Base-by-base conservation (phyloP, 345 rosid genomes). In the Sisymbrium irio region DNA sequence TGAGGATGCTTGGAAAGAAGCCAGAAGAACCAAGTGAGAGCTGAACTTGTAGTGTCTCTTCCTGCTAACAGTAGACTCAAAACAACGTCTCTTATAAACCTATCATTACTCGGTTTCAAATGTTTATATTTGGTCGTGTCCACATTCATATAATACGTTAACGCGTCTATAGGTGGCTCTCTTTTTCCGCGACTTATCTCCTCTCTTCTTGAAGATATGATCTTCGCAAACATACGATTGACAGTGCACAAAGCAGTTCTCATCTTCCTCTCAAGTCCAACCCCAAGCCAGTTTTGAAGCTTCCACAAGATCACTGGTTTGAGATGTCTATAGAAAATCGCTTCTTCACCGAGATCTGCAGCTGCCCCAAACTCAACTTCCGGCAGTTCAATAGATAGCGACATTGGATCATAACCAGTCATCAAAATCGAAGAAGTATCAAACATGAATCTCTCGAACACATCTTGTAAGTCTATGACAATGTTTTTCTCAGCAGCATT, bases 21-120 rank as follows among this genome's bases (percentile, higher is more conserved):
- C 86, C 86, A 85, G 27, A 78, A 62, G 33, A 79, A 74, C 84
- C 84, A 84, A 22, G 66, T 18, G 25, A 82, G 69, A 12, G 72
- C 72, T 11, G 82, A 65, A 27, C 63, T 78, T 61, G 82, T 27
- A 0, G 86, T 71, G 72, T 85, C 88, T 44, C 78, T 81, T 9
- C 84, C 88, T 11, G 82, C 88, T 35, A 40, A 36, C 27, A 82
- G 0, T 9, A 82, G 62, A 19, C 40, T 79, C 2, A 71, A 49
- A n/a, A 73, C 49, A 7, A 44, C 46, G 50, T 87, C 97, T 77
- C 92, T 55, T 28, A 55, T 3, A 12, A 68, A 68, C 54, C 17
- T 68, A 55, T 55, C 63, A 19, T 18, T 18, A 73, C 19, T 30
- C 9, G 42, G 41, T 55, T 68, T 41, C 62, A 68, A 28, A 40